phyloP scores from a whole-genome alignment of 2,329 filamentous ascomycete species.

The Colletotrichum tamarilloi region DNA sequence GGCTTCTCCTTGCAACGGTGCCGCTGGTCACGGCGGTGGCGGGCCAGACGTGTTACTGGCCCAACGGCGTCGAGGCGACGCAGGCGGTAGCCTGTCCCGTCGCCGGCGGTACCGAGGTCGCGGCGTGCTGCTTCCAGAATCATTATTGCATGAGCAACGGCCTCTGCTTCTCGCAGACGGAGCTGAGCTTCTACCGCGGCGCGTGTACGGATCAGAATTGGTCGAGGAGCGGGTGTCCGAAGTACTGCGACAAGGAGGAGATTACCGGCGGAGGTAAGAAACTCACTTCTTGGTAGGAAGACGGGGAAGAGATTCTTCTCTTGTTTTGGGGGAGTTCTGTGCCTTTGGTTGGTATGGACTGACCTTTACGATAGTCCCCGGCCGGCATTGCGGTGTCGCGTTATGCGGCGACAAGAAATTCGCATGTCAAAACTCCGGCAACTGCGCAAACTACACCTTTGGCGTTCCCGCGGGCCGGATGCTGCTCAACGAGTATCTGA shows the following conservation, averaged over 20 bases:
- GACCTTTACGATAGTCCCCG: not conserved
- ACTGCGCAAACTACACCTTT: constrained; percentile 25
- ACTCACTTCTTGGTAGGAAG: too few species aligned
- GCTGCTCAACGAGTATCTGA: constrained; percentile 16
- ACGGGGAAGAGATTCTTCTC: not conserved
- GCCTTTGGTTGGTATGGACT: not conserved
- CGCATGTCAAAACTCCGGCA: constrained; percentile 11
- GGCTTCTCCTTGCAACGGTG: not conserved
- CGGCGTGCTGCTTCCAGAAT: constrained; percentile 25
- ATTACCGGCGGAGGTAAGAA: constrained; percentile 3
- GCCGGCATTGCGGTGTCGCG: not conserved
- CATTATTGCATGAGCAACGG: constrained; percentile 34
- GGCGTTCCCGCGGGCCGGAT: constrained; percentile 7
- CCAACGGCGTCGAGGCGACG: not conserved
- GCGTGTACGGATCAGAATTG: constrained; percentile 24
- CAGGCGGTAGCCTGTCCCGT: not conserved
- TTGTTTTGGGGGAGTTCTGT: not conserved
- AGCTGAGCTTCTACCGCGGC: constrained; percentile 29
- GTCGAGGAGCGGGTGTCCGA: constrained; percentile 5
- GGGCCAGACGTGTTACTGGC: constrained; percentile 27
- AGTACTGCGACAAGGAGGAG: constrained; percentile 15
- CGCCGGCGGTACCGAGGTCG: constrained; percentile 10
- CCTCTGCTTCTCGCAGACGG: constrained; percentile 27
- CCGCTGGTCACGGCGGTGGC: not conserved
- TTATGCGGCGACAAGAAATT: constrained; percentile 3